Conservation (phyloP, 108 stramenopile species). For the Stephanodiscus minutulus region DNA sequence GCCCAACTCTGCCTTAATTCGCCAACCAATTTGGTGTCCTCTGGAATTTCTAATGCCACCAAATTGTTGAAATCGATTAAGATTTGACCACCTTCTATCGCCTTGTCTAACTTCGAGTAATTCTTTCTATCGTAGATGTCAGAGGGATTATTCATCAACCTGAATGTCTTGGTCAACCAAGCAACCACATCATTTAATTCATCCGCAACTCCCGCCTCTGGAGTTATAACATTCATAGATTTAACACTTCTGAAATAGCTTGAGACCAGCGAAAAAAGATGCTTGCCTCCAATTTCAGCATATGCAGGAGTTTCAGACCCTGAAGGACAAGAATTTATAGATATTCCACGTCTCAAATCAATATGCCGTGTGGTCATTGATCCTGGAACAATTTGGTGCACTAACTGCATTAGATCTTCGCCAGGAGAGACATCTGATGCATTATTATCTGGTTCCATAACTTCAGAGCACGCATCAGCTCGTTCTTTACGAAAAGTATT, state of each 20-base stretch:
- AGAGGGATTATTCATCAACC: conserved; percentile 55
- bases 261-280: conserved; percentile 45
- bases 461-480: conserved; percentile 22
- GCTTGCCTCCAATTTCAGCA: conserved; percentile 15
- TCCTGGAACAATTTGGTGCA: neutral
- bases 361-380: conserved; percentile 28
- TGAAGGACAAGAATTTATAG: conserved; percentile 14
- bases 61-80: conserved; percentile 38
- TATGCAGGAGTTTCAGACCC: conserved; percentile 33
- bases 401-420: neutral
- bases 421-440: neutral
- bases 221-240: conserved; percentile 45
- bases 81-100: conserved; percentile 57
- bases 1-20: conserved; percentile 55
- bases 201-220: conserved; percentile 55
- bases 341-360: neutral
- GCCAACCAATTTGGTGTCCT: conserved; percentile 34
- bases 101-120: conserved; percentile 68
- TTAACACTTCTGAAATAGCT: conserved; percentile 50
- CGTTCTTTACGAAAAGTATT: conserved; percentile 41
- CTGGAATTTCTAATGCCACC: conserved; percentile 38
- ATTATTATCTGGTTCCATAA: neutral
- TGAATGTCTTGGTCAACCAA: conserved; percentile 44
- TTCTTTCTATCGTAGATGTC: conserved; percentile 64
- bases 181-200: conserved; percentile 46